Conservation (phyloP, 192 early-diverging fungal species). For the Coemansia sp. region DNA sequence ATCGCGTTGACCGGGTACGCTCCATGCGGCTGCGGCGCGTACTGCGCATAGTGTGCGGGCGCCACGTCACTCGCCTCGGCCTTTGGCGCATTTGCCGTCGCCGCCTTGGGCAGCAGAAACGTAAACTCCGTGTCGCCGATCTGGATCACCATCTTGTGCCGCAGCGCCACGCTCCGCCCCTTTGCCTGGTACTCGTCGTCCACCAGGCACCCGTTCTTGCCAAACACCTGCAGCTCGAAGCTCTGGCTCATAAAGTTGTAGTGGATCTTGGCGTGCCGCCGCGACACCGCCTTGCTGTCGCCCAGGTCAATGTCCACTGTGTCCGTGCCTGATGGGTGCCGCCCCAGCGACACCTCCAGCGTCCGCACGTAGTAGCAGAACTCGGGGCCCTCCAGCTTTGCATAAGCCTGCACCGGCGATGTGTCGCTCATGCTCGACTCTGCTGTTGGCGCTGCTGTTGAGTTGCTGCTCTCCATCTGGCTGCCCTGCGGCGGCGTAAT, state of each 20-base stretch:
- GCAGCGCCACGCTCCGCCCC: conserved; percentile 62
- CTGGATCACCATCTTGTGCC: conserved; percentile 65
- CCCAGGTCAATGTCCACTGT: conserved; percentile 87
- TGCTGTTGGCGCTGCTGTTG: conserved; percentile 14
- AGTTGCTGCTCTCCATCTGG: conserved; percentile 5
- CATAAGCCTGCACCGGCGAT: conserved; percentile 79
- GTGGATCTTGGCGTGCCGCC: conserved; percentile 79
- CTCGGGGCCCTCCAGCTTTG: conserved; percentile 82
- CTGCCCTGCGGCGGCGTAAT: conserved; percentile 8
- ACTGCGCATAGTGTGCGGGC: not conserved
- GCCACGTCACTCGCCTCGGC: conserved; percentile 4
- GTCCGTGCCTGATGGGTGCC: conserved; percentile 62
- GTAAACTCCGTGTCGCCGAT: conserved; percentile 80
- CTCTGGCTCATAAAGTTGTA: conserved; percentile 80
- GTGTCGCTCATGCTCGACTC: conserved; percentile 17
- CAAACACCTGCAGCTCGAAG: conserved; percentile 84
- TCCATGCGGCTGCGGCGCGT: conserved; percentile 5
- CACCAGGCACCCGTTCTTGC: conserved; percentile 89
- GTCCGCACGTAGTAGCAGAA: conserved; percentile 86
- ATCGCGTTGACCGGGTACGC: conserved; percentile 47
- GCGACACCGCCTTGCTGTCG: conserved; percentile 79
- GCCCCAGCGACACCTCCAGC: conserved; percentile 74
- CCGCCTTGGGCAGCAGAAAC: conserved; percentile 71
- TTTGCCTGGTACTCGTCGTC: conserved; percentile 76
- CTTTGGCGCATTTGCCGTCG: conserved; percentile 9